Evolutionary conservation across 1,139 yeast species (phyloP), one percentile per base, ranked within the genome.

Genomic region (Dujonia santamariae): DNA sequence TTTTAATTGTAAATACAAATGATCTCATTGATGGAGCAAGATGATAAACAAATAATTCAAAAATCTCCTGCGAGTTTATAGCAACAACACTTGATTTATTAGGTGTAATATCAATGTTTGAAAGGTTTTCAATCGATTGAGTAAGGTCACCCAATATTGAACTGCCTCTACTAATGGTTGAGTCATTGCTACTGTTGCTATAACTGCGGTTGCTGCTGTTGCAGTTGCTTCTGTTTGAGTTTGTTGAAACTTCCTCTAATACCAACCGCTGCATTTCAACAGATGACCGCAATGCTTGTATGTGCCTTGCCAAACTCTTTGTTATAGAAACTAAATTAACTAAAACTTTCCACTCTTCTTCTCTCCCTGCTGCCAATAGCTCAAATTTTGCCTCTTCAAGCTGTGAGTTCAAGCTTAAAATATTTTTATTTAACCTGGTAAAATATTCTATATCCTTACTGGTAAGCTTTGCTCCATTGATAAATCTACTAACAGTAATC

Each of bases 21-120:
- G 87, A 78, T 47, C 77, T 76, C 55, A 83, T 72, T 0, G 90
- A 80, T 0, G 95, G 94, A 0, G 90, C 85, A 32, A 85, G 61
- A 45, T 80, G 71, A 43, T 72, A 72, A 3, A 81, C 78, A 53
- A 85, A 85, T 28, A 81, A 51, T 37, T 78, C 79, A 53, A 83
- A 83, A 15, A 84, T 59, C 44, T 78, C 81, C 17, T 62, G 55
- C 0, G 79, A 59, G 37, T 66, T 61, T 7, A 59, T 56, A 1
- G 67, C 74, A 8, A 54, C 50, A 16, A 50, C 48, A 25, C 50
- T 55, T 12, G 44, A 26, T 23, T 38, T 45, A 12, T 26, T 30
- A 12, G 19, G 28, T 24, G 42, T 31, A 20, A 45, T 39, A 13
- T 45, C 51, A 22, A 49, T 41, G 4, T 45, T 40, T 2, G 51